These are phyloP conservation scores for Yarrowia alimentaria DNA, from an alignment of 805 yeast genomes.

Conservation along the genomic window DNA sequence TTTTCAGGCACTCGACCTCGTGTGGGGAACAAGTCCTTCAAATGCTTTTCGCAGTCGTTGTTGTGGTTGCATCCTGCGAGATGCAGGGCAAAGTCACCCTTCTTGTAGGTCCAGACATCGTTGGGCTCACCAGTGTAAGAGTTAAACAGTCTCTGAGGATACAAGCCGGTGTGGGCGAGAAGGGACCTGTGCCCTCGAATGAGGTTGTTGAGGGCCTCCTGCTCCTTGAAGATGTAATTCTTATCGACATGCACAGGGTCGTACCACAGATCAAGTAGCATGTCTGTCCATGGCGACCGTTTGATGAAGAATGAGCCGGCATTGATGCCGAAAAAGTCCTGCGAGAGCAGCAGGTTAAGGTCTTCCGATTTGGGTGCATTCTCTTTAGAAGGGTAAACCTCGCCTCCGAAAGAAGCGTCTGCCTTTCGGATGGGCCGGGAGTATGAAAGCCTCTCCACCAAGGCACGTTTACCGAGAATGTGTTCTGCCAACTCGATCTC, in stretches of 20 bases:
- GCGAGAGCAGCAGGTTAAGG: slow-evolving; percentile 36
- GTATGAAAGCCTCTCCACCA: slow-evolving; percentile 34
- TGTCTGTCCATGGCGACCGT: slow-evolving; percentile 32
- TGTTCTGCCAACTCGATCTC: slow-evolving; percentile 36
- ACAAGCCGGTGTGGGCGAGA: slow-evolving; percentile 35
- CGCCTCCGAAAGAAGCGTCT: slow-evolving; percentile 28
- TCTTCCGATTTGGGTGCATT: slow-evolving; percentile 26
- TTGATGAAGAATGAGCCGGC: slow-evolving; percentile 40
- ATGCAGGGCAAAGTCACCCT: slow-evolving; percentile 38
- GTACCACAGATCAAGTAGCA: slow-evolving; percentile 38
- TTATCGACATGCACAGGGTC: slow-evolving; percentile 32
- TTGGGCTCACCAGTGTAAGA: slow-evolving; percentile 33
- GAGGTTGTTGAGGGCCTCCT: slow-evolving; percentile 34
- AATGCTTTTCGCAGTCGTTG: slow-evolving; percentile 4
- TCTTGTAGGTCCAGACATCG: slow-evolving; percentile 27
- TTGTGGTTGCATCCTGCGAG: slow-evolving; percentile 35
- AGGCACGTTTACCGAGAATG: slow-evolving; percentile 35
- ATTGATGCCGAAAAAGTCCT: slow-evolving; percentile 38
- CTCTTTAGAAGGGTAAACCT: not conserved
- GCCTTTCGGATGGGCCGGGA: slow-evolving; percentile 33
- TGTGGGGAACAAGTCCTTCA: not conserved
- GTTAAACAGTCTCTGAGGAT: slow-evolving; percentile 38
- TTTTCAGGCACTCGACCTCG: slow-evolving; percentile 16
- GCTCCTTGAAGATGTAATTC: slow-evolving; percentile 33
- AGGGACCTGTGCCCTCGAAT: slow-evolving; percentile 31